phyloP scores from a whole-genome alignment of 78 protist genomes.

The Dictyostelium capitatum region DNA sequence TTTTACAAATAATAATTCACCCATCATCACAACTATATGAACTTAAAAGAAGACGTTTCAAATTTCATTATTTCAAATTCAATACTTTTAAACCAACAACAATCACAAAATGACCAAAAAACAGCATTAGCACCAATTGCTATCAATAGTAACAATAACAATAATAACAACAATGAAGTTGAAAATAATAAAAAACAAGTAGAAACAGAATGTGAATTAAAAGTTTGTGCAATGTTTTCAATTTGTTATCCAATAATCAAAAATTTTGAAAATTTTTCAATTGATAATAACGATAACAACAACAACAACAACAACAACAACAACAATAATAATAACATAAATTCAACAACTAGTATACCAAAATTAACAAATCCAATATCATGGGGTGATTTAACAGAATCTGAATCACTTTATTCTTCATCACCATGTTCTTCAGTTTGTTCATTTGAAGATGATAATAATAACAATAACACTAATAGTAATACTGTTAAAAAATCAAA shows the following conservation, averaged over 20 bases:
- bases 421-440: constrained; percentile 12
- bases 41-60: neutral
- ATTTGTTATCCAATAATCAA: constrained; percentile 36
- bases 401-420: constrained; percentile 15
- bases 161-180: neutral
- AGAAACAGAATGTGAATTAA: constrained; percentile 31
- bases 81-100: neutral
- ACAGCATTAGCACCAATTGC: neutral
- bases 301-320: neutral
- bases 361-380: neutral
- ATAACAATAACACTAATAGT: neutral
- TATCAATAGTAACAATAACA: too few species aligned
- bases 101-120: neutral
- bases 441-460: neutral
- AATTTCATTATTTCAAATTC: neutral
- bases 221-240: constrained; percentile 50
- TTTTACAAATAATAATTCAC: neutral
- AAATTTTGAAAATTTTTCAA: constrained; percentile 26
- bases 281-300: neutral
- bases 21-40: neutral
- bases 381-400: constrained; percentile 58
- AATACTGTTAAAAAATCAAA: neutral
- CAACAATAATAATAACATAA: neutral
- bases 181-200: neutral
- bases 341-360: neutral